These are phyloP conservation scores for Rhodotorula sp. DNA, from an alignment of 1,284 basidiomycete genomes.

Conservation along the genomic window DNA sequence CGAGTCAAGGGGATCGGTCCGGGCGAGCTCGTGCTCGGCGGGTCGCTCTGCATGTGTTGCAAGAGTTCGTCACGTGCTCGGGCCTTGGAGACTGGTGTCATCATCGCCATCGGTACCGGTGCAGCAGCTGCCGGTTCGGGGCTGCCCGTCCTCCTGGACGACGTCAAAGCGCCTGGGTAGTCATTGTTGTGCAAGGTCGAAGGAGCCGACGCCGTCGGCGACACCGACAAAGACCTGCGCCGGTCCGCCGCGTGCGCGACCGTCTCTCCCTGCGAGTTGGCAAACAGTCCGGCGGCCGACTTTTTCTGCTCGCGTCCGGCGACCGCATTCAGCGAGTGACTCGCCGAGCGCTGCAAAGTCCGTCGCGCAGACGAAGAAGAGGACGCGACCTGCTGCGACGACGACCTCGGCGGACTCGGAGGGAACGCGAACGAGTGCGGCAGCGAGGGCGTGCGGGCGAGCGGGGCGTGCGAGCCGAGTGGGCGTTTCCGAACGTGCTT, in stretches of 20 bases:
- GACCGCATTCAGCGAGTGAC: conserved; percentile 12
- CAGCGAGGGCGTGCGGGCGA: conserved; percentile 36
- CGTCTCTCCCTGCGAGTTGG: conserved; percentile 7
- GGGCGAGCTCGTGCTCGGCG: conserved; percentile 32
- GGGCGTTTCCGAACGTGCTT: conserved; percentile 40
- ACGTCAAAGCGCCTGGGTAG: too few species aligned
- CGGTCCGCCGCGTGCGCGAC: neutral
- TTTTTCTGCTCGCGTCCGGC: conserved; percentile 3
- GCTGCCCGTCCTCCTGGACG: too few species aligned
- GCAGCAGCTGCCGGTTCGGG: neutral
- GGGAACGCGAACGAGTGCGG: conserved; percentile 39
- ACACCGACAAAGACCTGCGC: neutral
- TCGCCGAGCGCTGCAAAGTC: neutral
- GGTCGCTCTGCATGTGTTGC: conserved; percentile 37
- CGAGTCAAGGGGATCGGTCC: conserved; percentile 10
- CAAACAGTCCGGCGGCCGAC: neutral
- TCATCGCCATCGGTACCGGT: neutral
- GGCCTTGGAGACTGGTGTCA: conserved; percentile 11
- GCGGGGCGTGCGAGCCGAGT: conserved; percentile 39
- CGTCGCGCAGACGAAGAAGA: neutral
- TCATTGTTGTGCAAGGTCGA: neutral
- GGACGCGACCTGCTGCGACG: neutral
- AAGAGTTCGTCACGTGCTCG: conserved; percentile 26
- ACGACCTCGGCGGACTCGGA: conserved; percentile 26
- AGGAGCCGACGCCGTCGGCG: neutral